A percentile compares a stretch with the other conserved stretches of the same genome.
phyloP scores from a whole-genome alignment of 106 monocot species.

The Platanthera zijinensis region DNA sequence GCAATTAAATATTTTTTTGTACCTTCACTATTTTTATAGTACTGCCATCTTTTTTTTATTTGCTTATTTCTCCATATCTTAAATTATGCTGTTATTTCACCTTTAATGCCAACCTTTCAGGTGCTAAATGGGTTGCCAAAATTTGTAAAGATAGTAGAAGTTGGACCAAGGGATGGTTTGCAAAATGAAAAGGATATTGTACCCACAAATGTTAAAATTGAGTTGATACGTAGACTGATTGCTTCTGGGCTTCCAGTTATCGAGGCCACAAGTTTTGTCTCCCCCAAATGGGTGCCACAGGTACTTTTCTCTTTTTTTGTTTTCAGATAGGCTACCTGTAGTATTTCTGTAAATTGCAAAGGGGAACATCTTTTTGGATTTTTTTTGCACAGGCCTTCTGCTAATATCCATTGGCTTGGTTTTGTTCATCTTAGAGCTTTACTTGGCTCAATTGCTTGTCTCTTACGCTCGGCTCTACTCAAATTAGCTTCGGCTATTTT shows the following conservation, averaged over 20 bases:
- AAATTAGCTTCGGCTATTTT: too few relatives aligned
- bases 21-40: background rate
- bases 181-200: constrained; percentile 88
- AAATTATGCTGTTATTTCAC: background rate
- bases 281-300: constrained; percentile 98
- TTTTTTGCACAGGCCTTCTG: background rate
- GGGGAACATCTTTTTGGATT: background rate
- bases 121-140: constrained; percentile 51
- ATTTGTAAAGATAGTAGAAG: constrained; percentile 93
- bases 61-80: background rate
- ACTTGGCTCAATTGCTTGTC: too few relatives aligned
- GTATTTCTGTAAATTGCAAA: background rate
- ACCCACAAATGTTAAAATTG: constrained; percentile 77
- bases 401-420: too few relatives aligned
- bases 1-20: background rate
- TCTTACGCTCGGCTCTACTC: too few relatives aligned
- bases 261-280: constrained; percentile 99
- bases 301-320: constrained; percentile 17
- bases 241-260: constrained; percentile 66
- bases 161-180: constrained; percentile 93
- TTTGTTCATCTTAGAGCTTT: too few relatives aligned
- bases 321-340: background rate
- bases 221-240: constrained; percentile 65
- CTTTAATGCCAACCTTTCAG: constrained; percentile 28
- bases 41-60: background rate